Percentiles rank a stretch among this genome's conserved stretches.
Conservation (phyloP, 2,329 filamentous ascomycete genomes). For the Sporothrix humicola region DNA sequence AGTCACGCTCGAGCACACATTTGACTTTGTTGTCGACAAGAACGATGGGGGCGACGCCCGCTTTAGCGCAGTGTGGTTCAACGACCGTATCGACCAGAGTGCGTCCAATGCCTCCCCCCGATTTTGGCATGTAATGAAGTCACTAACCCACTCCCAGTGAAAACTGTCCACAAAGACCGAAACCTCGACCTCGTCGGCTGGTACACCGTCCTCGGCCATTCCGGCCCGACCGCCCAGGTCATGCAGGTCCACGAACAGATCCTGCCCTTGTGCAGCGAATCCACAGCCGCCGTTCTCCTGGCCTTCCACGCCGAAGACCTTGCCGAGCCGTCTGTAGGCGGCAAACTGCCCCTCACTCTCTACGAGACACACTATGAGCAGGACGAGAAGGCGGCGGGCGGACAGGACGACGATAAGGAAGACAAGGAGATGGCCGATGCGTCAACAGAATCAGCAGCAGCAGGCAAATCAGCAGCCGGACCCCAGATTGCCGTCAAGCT, state of each 20-base stretch:
- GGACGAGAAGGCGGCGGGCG: conserved; percentile 45
- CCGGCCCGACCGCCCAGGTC: conserved; percentile 71
- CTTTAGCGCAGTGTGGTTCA: conserved; percentile 75
- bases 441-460: conserved; percentile 8
- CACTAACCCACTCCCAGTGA: conserved; percentile 61
- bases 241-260: conserved; percentile 81
- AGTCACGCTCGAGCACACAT: conserved; percentile 90
- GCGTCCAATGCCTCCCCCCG: conserved; percentile 45
- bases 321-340: conserved; percentile 63
- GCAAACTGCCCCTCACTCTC: conserved; percentile 85
- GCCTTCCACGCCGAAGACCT: conserved; percentile 77
- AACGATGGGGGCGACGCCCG: conserved; percentile 61
- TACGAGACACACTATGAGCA: conserved; percentile 86
- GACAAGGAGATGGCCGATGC: conserved; percentile 70
- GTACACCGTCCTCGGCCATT: conserved; percentile 78
- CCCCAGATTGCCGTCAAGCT: conserved; percentile 71
- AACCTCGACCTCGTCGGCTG: conserved; percentile 87
- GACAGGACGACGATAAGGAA: conserved; percentile 47
- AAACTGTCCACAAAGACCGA: conserved; percentile 83
- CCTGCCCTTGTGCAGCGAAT: conserved; percentile 77
- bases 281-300: conserved; percentile 81
- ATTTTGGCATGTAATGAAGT: not conserved
- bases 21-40: conserved; percentile 71
- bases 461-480: conserved; percentile 46
- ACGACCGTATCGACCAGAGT: conserved; percentile 83